A percentile compares a stretch with the other conserved stretches of the same genome.
These are phyloP conservation scores for Amanita inopinata DNA, from an alignment of 768 basidiomycete species.

Conservation along the genomic window DNA sequence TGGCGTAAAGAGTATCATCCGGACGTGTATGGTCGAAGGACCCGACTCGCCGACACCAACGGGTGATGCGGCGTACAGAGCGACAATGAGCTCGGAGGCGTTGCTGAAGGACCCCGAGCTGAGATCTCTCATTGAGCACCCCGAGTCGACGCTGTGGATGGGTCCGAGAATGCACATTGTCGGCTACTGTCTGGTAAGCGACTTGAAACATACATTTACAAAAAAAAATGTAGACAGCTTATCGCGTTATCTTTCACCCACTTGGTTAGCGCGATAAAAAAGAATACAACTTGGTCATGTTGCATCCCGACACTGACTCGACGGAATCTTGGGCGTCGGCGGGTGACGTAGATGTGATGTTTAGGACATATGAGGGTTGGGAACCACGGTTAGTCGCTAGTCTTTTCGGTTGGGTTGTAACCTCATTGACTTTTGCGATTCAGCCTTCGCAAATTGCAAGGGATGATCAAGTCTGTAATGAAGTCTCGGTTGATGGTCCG, in stretches of 20 bases:
- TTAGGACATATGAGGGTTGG: constrained; percentile 35
- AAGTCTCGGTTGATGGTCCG: constrained; percentile 42
- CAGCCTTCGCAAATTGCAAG: constrained; percentile 36
- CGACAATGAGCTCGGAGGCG: constrained; percentile 33
- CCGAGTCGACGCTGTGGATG: constrained; percentile 53
- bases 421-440: not conserved
- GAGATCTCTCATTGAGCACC: constrained; percentile 34
- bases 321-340: constrained; percentile 36
- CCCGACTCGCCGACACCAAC: constrained; percentile 38
- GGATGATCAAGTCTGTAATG: constrained; percentile 34
- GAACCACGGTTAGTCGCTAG: constrained; percentile 30
- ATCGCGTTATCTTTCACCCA: not conserved
- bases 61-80: constrained; percentile 56
- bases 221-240: not conserved
- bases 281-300: constrained; percentile 36
- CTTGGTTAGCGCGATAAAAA: constrained; percentile 24
- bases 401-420: not conserved
- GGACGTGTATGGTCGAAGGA: constrained; percentile 39
- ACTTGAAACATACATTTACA: not conserved
- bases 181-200: constrained; percentile 27
- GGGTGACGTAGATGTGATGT: constrained; percentile 36
- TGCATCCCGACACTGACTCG: constrained; percentile 27
- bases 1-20: constrained; percentile 39
- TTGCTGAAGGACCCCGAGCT: constrained; percentile 45
- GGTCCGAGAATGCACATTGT: constrained; percentile 34